Base-by-base conservation (phyloP, 768 basidiomycete species). In the Boletellus emodensis region DNA sequence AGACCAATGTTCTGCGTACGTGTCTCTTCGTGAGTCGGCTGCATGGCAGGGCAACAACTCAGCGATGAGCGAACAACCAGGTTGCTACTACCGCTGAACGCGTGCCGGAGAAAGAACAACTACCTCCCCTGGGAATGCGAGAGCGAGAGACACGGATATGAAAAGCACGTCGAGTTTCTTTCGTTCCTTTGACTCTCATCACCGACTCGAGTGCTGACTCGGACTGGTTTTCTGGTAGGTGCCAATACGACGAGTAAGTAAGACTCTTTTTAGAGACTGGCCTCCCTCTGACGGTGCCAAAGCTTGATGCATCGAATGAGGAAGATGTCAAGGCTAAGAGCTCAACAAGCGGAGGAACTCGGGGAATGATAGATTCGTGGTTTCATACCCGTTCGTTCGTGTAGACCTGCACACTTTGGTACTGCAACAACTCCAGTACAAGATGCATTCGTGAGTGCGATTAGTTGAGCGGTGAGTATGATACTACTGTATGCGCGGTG, bases 71-170 rank as follows among this genome's bases (percentile, higher is more conserved):
- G n/a, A n/a, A 47, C 28, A 45, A 42, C 34, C 47, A 96, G 93
- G 48, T 76, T 94, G 24, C 74, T 95, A 56, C 80, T 96, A 44
- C 93, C 93, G 18, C 74, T 96, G 52, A 95, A 96, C 64, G 72
- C 83, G 55, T 96, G 93, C 70, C 82, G 93, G 59, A 84, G 80
- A 68, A 75, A 89, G 62, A 81, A 81, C 44, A 72, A 71, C 45
- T 96, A 92, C 67, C 68, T 89, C 61, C 85, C 90, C n/a, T 96
- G 93, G 93, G 85, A 94, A 57, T 95, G 93, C 67, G 88, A 92
- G 66, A 83, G 93, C 57, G 87, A 95, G 72, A 76, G 85, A 54
- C 87, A 91, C 65, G 75, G 75, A 32, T 90, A 95, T 63, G 91
- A 95, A 74, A 84, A 89, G 90, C 88, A 63, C 61, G 84, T 28